These are phyloP conservation scores for Mycena polygramma DNA, from an alignment of 768 basidiomycete genomes.

Conservation along the genomic window DNA sequence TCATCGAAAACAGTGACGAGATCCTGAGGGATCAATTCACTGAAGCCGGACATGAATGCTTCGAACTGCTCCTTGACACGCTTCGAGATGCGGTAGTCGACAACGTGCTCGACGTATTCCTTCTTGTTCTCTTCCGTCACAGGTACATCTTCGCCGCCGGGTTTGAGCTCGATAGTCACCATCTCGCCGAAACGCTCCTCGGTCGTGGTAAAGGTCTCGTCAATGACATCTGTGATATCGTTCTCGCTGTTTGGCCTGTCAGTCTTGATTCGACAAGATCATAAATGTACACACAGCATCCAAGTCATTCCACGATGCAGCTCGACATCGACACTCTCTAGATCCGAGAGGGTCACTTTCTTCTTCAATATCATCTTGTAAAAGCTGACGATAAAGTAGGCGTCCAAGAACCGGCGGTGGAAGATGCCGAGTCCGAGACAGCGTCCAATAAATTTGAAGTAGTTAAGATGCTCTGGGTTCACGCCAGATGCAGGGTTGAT, in stretches of 20 bases:
- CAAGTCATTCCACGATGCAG: conserved; percentile 95
- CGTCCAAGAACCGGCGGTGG: conserved; percentile 98
- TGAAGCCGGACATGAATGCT: conserved; percentile 99
- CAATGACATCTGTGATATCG: conserved; percentile 97
- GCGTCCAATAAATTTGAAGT: conserved; percentile 99
- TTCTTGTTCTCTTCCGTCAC: conserved; percentile 99
- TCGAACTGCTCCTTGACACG: conserved; percentile 99
- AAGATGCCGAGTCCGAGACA: conserved; percentile 97
- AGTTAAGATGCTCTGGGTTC: conserved; percentile 99
- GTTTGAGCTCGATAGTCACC: conserved; percentile 95
- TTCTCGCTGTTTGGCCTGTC: conserved; percentile 78
- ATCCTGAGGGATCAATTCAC: conserved; percentile 98
- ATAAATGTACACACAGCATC: conserved; percentile 86
- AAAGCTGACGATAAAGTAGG: conserved; percentile 99
- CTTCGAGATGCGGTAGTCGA: conserved; percentile 97
- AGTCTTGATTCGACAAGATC: conserved; percentile 32
- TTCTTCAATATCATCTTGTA: conserved; percentile 99
- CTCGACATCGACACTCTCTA: conserved; percentile 97
- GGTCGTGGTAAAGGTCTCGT: conserved; percentile 96
- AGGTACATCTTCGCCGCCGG: conserved; percentile 85
- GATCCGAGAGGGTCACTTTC: conserved; percentile 92
- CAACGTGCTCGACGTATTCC: conserved; percentile 94
- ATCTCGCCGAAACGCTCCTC: conserved; percentile 99
- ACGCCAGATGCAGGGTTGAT: conserved; percentile 99
- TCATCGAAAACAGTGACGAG: conserved; percentile 99